Conservation (phyloP, 2,329 filamentous ascomycete genomes). For the Colletotrichum sp. region DNA sequence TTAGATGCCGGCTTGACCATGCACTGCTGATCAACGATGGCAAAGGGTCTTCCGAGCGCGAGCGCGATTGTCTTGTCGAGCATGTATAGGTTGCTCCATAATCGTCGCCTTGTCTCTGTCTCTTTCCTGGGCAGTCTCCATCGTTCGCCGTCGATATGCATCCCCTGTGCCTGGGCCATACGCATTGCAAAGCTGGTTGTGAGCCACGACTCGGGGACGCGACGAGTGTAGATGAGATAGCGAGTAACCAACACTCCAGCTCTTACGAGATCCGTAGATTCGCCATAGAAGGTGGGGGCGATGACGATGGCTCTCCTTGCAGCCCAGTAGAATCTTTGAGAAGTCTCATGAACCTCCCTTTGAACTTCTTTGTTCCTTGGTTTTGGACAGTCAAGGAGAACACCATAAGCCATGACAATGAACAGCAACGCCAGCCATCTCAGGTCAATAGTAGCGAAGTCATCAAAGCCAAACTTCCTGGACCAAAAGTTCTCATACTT, state of each 20-base stretch:
- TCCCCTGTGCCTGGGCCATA: conserved; percentile 47
- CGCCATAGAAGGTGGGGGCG: conserved; percentile 45
- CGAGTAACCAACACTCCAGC: conserved; percentile 43
- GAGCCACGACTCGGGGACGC: conserved; percentile 43
- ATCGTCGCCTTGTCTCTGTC: conserved; percentile 39
- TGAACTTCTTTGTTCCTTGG: conserved; percentile 36
- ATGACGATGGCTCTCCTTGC: conserved; percentile 42
- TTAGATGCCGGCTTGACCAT: conserved; percentile 41
- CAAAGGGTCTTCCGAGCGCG: conserved; percentile 42
- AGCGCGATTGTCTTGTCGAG: conserved; percentile 44
- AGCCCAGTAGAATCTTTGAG: conserved; percentile 46
- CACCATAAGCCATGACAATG: conserved; percentile 43
- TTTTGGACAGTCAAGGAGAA: conserved; percentile 37
- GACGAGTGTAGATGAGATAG: conserved; percentile 42
- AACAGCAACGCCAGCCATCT: conserved; percentile 46
- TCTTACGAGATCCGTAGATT: conserved; percentile 43
- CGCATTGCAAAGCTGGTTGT: conserved; percentile 46
- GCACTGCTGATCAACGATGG: conserved; percentile 42
- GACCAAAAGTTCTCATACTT: conserved; percentile 44
- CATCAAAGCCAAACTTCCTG: conserved; percentile 42
- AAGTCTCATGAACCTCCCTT: conserved; percentile 40
- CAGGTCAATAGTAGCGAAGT: conserved; percentile 42
- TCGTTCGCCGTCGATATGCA: conserved; percentile 46
- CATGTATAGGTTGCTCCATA: conserved; percentile 44
- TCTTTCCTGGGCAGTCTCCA: conserved; percentile 40